Evolutionary conservation across 108 stramenopile genomes (phyloP).

Genomic region (Pseudonitzschia pungens): DNA sequence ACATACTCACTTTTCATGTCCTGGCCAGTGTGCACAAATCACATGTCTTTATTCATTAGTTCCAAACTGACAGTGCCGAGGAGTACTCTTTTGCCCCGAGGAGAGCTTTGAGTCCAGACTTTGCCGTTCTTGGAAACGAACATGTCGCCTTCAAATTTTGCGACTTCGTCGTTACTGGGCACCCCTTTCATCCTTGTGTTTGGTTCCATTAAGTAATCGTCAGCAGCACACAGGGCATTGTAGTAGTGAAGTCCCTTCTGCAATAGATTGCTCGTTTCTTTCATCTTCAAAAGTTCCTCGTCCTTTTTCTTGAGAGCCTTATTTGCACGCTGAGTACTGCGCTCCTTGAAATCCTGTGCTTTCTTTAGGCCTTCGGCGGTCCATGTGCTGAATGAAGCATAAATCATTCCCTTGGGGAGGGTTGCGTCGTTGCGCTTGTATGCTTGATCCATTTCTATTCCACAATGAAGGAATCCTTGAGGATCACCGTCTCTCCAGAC

Average conservation of each 20-base stretch:
- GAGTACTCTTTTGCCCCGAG: slow-evolving; percentile 13
- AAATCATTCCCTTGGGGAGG: slow-evolving; percentile 51
- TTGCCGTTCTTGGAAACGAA: slow-evolving; percentile 33
- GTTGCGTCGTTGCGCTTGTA: slow-evolving; percentile 53
- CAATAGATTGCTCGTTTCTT: slow-evolving; percentile 50
- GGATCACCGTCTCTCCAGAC: slow-evolving; percentile 54
- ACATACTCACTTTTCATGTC: no score
- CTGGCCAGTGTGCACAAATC: neutral
- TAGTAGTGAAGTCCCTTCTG: slow-evolving; percentile 67
- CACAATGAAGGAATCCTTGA: slow-evolving; percentile 54
- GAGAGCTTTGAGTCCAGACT: slow-evolving; percentile 33
- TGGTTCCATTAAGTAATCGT: slow-evolving; percentile 28
- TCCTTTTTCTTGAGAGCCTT: slow-evolving; percentile 43
- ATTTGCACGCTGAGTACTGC: slow-evolving; percentile 38
- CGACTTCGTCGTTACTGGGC: slow-evolving; percentile 33
- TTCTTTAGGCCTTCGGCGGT: slow-evolving; percentile 44
- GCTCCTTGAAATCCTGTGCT: slow-evolving; percentile 38
- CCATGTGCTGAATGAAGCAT: slow-evolving; percentile 62
- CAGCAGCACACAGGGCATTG: slow-evolving; percentile 43
- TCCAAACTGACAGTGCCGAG: slow-evolving; percentile 32
- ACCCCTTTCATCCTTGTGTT: slow-evolving; percentile 19
- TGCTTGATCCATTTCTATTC: slow-evolving; percentile 53
- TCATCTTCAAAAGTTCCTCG: slow-evolving; percentile 53
- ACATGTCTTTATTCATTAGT: neutral
- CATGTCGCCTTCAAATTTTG: slow-evolving; percentile 29